Evolutionary conservation across 306 rosid species (phyloP).

Genomic region (Acacia melanoxylon): DNA sequence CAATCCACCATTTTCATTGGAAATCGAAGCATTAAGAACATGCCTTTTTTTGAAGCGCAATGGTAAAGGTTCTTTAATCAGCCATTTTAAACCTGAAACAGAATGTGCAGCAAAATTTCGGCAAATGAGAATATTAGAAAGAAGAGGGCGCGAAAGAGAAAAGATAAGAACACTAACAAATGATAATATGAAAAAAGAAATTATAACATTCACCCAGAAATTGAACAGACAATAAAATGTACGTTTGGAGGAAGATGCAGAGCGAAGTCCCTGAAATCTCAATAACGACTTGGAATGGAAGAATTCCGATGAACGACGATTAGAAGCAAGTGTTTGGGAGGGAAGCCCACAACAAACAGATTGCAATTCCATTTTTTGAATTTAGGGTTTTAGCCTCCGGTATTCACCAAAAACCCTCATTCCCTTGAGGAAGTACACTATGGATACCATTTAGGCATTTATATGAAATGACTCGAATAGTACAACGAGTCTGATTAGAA

Average conservation of each 20-base stretch:
- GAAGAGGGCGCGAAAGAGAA: background rate
- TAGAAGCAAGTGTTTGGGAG: constrained; percentile 29
- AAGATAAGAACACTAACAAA: background rate
- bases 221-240: constrained; percentile 15
- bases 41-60: constrained; percentile 36
- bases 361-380: constrained; percentile 44
- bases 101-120: background rate
- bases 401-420: constrained; percentile 33
- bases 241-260: constrained; percentile 40
- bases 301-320: background rate
- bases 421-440: background rate
- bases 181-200: background rate
- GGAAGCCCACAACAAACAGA: constrained; percentile 49
- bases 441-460: too few species aligned
- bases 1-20: constrained; percentile 49
- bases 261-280: constrained; percentile 29
- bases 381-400: constrained; percentile 41
- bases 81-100: constrained; percentile 46
- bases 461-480: background rate
- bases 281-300: constrained; percentile 31
- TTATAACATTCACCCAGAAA: background rate
- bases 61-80: constrained; percentile 23
- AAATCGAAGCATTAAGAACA: constrained; percentile 44
- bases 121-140: background rate
- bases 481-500: too few species aligned